Conservation (phyloP, 1,284 basidiomycete genomes). For the Naganishia sp. region DNA sequence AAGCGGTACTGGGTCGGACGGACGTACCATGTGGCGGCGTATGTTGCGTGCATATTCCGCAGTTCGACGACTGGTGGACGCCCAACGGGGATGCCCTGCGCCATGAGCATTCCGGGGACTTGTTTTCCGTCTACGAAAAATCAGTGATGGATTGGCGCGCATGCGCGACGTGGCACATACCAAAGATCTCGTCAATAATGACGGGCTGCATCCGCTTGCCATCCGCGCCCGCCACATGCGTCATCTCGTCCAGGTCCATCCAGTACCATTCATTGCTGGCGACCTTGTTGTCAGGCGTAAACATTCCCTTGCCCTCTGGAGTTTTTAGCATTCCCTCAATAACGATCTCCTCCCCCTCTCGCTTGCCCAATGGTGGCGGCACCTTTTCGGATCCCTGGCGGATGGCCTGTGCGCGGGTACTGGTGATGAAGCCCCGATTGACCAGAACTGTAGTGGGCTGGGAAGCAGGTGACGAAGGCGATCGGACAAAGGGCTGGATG, state of each 20-base stretch:
- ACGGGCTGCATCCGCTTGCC: slow-evolving; percentile 74
- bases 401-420: slow-evolving; percentile 47
- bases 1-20: neutral
- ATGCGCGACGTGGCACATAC: slow-evolving; percentile 53
- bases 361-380: slow-evolving; percentile 31
- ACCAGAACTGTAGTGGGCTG: slow-evolving; percentile 71
- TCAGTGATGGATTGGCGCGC: neutral
- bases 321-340: slow-evolving; percentile 64
- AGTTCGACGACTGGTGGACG: slow-evolving; percentile 81
- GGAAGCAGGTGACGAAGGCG: slow-evolving; percentile 45
- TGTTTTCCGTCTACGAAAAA: slow-evolving; percentile 67
- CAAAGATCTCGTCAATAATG: slow-evolving; percentile 79
- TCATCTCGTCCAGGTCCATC: slow-evolving; percentile 81
- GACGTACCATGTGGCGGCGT: slow-evolving; percentile 82
- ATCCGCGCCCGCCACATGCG: slow-evolving; percentile 68
- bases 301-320: slow-evolving; percentile 66
- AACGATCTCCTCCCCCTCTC: slow-evolving; percentile 42
- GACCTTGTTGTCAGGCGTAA: slow-evolving; percentile 86
- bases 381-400: slow-evolving; percentile 30
- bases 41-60: slow-evolving; percentile 91
- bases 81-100: slow-evolving; percentile 81
- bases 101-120: slow-evolving; percentile 66
- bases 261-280: slow-evolving; percentile 86
- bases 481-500: slow-evolving; percentile 77
- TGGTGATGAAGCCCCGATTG: slow-evolving; percentile 84